Percentiles rank a stretch among this genome's conserved stretches.
These are phyloP conservation scores for Udeniomyces megalosporus DNA, from an alignment of 768 basidiomycete genomes.

Conservation along the genomic window DNA sequence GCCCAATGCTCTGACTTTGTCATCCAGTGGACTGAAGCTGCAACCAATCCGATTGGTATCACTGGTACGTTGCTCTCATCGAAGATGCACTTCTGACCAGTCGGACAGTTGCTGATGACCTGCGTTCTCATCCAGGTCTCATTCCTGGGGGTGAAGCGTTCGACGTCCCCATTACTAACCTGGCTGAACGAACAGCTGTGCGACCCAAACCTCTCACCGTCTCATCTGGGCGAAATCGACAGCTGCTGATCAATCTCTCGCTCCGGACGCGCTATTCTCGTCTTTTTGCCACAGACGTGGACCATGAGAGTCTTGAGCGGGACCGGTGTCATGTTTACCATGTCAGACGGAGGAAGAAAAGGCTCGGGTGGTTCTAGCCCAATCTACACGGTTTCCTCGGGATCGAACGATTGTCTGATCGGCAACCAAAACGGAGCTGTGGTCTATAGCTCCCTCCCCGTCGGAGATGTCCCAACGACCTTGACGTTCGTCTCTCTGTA, in stretches of 20 bases:
- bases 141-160: conserved; percentile 12
- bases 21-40: neutral
- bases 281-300: no score
- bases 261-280: no score
- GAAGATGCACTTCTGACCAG: no score
- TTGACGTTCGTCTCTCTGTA: neutral
- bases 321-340: conserved; percentile 4
- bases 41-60: conserved; percentile 1
- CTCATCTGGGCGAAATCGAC: no score
- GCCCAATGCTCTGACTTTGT: neutral
- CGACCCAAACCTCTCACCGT: no score
- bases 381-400: conserved; percentile 8
- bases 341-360: conserved; percentile 1
- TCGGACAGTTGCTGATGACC: no score
- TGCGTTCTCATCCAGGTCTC: neutral
- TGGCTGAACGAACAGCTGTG: no score
- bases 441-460: conserved; percentile 8
- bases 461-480: conserved; percentile 13
- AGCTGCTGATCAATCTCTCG: no score
- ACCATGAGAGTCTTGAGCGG: conserved; percentile 1
- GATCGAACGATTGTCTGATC: neutral
- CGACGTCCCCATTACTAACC: conserved; percentile 11
- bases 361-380: conserved; percentile 6
- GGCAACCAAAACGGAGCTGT: neutral
- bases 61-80: neutral